phyloP scores from a whole-genome alignment of 2,329 filamentous ascomycete species.

The Lojkania enalia region DNA sequence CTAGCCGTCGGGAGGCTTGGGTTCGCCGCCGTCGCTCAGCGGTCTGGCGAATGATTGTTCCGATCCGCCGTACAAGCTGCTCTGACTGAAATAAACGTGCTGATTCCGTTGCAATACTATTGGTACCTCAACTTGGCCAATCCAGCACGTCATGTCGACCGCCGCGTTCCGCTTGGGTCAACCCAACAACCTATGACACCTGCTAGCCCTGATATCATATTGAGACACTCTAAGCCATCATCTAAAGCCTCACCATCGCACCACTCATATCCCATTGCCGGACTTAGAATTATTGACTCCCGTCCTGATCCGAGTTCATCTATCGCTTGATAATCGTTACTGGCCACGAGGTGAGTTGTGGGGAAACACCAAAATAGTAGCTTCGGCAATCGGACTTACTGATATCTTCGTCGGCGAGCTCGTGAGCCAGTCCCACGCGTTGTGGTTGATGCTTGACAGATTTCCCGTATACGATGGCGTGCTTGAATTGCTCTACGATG shows the following conservation, averaged over 20 bases:
- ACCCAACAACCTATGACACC: slow-evolving; percentile 31
- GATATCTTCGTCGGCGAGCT: slow-evolving; percentile 96
- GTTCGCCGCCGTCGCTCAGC: slow-evolving; percentile 30
- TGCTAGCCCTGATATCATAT: slow-evolving; percentile 30
- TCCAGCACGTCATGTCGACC: slow-evolving; percentile 32
- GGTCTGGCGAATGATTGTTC: slow-evolving; percentile 38
- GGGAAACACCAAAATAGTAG: slow-evolving; percentile 3
- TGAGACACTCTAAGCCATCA: slow-evolving; percentile 40
- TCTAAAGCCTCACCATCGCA: slow-evolving; percentile 25
- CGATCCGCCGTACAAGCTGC: slow-evolving; percentile 39
- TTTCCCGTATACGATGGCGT: slow-evolving; percentile 93
- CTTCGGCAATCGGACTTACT: slow-evolving; percentile 58
- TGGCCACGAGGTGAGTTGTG: slow-evolving; percentile 34
- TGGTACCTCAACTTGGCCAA: slow-evolving; percentile 37
- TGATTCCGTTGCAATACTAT: slow-evolving; percentile 38
- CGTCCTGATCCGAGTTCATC: slow-evolving; percentile 23
- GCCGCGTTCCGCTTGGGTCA: slow-evolving; percentile 33
- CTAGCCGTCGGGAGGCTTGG: slow-evolving; percentile 33
- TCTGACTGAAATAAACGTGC: slow-evolving; percentile 36
- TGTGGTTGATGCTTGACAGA: slow-evolving; percentile 99
- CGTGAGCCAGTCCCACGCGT: slow-evolving; percentile 85
- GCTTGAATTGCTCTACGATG: slow-evolving; percentile 94
- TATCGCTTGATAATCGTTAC: slow-evolving; percentile 50
- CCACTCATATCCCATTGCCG: slow-evolving; percentile 29
- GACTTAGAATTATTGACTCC: slow-evolving; percentile 20